Conservation (phyloP, 164 flowering plant genomes). For the Nelumbo lutea region DNA sequence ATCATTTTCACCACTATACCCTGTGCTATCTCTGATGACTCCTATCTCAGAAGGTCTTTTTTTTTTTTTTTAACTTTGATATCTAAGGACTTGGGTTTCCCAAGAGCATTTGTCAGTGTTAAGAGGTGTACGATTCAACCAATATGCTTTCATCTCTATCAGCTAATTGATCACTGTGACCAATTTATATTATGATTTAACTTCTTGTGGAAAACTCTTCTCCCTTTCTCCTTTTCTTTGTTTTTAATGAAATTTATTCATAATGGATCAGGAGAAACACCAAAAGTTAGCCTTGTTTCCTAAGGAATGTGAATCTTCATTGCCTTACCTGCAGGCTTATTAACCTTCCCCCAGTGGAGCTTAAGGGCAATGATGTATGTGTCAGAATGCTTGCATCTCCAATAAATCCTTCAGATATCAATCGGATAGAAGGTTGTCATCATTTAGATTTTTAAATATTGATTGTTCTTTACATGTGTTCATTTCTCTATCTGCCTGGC, state of each 20-base stretch:
- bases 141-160: too few relatives aligned
- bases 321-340: constrained; percentile 41
- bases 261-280: background rate
- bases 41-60: too few relatives aligned
- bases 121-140: too few relatives aligned
- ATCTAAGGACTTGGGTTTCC: too few relatives aligned
- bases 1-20: too few relatives aligned
- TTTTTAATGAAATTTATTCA: background rate
- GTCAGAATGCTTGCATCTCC: constrained; percentile 96
- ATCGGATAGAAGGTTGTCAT: constrained; percentile 73
- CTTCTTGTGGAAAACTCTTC: background rate
- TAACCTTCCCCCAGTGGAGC: constrained; percentile 64
- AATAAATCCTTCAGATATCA: constrained; percentile 92
- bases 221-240: constrained; percentile 1
- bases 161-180: too few relatives aligned
- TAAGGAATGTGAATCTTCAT: background rate
- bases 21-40: too few relatives aligned
- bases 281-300: background rate
- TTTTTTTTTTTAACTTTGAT: too few relatives aligned
- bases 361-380: constrained; percentile 76
- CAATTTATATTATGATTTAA: too few relatives aligned
- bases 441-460: background rate
- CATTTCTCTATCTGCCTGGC: background rate
- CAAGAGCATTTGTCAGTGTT: too few relatives aligned
- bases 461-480: background rate